These are phyloP conservation scores for Discostella stelligera DNA, from an alignment of 352 stramenopile genomes.

Conservation along the genomic window DNA sequence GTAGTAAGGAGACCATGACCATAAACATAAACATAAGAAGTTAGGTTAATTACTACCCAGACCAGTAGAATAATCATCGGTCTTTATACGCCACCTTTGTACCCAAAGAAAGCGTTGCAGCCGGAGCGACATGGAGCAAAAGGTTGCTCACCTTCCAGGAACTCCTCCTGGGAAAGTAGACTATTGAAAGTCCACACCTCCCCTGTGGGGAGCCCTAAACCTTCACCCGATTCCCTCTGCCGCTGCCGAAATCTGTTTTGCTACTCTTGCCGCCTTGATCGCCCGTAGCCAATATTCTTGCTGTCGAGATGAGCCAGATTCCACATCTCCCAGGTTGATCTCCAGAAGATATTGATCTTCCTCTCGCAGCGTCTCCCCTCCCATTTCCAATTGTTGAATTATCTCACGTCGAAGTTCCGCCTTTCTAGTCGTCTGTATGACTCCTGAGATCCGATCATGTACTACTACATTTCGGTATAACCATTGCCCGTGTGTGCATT, in stretches of 20 bases:
- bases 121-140: too few species aligned
- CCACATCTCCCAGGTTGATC: constrained; percentile 9
- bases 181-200: too few species aligned
- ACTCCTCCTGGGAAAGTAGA: too few species aligned
- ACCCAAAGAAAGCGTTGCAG: too few species aligned
- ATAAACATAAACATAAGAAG: too few species aligned
- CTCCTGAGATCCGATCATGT: constrained; percentile 11
- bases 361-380: not conserved
- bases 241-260: not conserved
- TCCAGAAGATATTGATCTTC: constrained; percentile 12
- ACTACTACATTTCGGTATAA: constrained; percentile 17
- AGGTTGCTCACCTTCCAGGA: too few species aligned
- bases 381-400: constrained; percentile 10
- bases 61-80: too few species aligned
- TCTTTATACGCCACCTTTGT: too few species aligned
- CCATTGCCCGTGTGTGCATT: constrained; percentile 15
- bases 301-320: not conserved
- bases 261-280: constrained; percentile 3
- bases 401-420: constrained; percentile 6
- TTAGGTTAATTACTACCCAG: too few species aligned
- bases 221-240: too few species aligned
- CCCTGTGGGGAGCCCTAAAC: too few species aligned
- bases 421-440: not conserved
- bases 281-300: constrained; percentile 5
- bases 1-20: too few species aligned